These are phyloP conservation scores for Starmera pachycereana DNA, from an alignment of 805 yeast genomes.

Conservation along the genomic window DNA sequence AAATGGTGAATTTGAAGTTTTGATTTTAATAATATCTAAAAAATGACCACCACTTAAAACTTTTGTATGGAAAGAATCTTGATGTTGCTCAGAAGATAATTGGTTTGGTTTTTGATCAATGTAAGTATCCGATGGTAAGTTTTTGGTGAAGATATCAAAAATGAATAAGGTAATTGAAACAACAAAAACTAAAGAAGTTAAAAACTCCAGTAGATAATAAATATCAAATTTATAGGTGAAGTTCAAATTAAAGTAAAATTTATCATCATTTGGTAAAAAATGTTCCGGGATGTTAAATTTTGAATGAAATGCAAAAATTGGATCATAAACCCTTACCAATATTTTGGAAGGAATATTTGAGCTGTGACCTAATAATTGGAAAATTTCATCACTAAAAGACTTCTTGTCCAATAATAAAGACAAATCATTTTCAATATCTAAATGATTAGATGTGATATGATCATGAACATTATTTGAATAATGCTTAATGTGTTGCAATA, in stretches of 20 bases:
- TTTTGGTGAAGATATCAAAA: slow-evolving; percentile 27
- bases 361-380: slow-evolving; percentile 2
- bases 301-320: slow-evolving; percentile 12
- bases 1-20: slow-evolving; percentile 52
- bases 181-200: slow-evolving; percentile 39
- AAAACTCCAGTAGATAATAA: slow-evolving; percentile 46
- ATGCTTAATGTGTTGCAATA: no score
- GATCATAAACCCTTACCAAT: slow-evolving; percentile 17
- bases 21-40: slow-evolving; percentile 51
- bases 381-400: slow-evolving; percentile 12
- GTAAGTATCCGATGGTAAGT: slow-evolving; percentile 5
- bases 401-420: slow-evolving; percentile 9
- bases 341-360: slow-evolving; percentile 5
- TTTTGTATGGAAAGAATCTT: slow-evolving; percentile 23
- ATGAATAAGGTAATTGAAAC: slow-evolving; percentile 36
- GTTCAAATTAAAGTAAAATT: slow-evolving; percentile 6
- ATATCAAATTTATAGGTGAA: slow-evolving; percentile 35
- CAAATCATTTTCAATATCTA: slow-evolving; percentile 4
- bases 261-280: not conserved
- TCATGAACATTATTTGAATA: no score
- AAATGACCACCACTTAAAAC: slow-evolving; percentile 42
- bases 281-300: not conserved
- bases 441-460: not conserved
- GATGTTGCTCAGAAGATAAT: slow-evolving; percentile 7
- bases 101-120: slow-evolving; percentile 11